These are phyloP conservation scores for Pseudopyrenochaeta lycopersici DNA, from an alignment of 2,329 filamentous ascomycete species.

Conservation along the genomic window DNA sequence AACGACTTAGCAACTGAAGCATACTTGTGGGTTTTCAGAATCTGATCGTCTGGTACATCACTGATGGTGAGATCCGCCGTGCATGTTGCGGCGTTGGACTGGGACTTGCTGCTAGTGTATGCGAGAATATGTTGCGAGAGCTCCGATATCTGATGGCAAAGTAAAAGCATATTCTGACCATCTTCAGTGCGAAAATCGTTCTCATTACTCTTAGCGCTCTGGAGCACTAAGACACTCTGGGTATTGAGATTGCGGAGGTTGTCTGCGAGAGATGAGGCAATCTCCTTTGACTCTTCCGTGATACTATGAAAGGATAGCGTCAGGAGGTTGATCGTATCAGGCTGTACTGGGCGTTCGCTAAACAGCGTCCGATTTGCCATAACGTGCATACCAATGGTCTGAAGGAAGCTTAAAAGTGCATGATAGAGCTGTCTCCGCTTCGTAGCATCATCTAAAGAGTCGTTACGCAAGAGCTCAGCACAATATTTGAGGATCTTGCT, in stretches of 20 bases:
- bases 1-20: slow-evolving; percentile 12
- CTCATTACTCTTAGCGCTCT: slow-evolving; percentile 22
- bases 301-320: slow-evolving; percentile 39
- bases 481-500: slow-evolving; percentile 50
- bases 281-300: slow-evolving; percentile 8
- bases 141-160: slow-evolving; percentile 45
- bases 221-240: slow-evolving; percentile 32
- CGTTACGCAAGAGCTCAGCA: slow-evolving; percentile 53
- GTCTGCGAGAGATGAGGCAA: slow-evolving; percentile 30
- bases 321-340: slow-evolving; percentile 47
- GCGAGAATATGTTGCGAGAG: slow-evolving; percentile 35
- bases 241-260: slow-evolving; percentile 36
- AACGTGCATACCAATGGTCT: slow-evolving; percentile 38
- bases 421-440: slow-evolving; percentile 49
- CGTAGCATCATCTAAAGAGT: slow-evolving; percentile 50
- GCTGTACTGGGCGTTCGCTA: slow-evolving; percentile 44
- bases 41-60: slow-evolving; percentile 47
- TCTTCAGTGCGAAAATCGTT: slow-evolving; percentile 30
- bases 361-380: slow-evolving; percentile 44
- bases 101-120: neutral
- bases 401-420: slow-evolving; percentile 52
- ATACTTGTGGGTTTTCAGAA: slow-evolving; percentile 43
- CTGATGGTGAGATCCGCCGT: slow-evolving; percentile 26
- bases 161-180: slow-evolving; percentile 39
- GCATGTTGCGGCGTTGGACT: neutral